Evolutionary conservation across 805 yeast genomes (phyloP).

Genomic region (Myxozyma nipponensis): DNA sequence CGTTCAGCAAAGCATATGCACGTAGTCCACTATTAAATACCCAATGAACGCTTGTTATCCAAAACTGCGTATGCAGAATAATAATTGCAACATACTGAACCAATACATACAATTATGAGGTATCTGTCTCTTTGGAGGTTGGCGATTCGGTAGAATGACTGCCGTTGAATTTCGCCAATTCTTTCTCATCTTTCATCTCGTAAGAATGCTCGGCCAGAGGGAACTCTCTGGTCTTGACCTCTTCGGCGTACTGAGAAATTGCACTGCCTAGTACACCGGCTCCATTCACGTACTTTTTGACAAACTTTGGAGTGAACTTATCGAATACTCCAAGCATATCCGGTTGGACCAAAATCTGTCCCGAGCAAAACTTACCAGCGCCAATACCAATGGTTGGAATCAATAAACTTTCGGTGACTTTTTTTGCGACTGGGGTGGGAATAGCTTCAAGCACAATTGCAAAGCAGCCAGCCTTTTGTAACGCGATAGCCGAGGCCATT

Average conservation of each 20-base stretch:
- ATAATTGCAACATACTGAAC: no score
- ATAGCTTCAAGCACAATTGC: slow-evolving; percentile 78
- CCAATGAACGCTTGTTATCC: no score
- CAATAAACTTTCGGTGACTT: slow-evolving; percentile 54
- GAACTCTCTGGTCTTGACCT: slow-evolving; percentile 53
- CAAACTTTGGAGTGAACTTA: slow-evolving; percentile 63
- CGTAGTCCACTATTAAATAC: no score
- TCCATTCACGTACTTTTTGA: slow-evolving; percentile 60
- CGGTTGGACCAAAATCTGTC: slow-evolving; percentile 85
- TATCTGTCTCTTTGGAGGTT: no score
- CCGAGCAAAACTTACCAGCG: slow-evolving; percentile 79
- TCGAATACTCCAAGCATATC: slow-evolving; percentile 71
- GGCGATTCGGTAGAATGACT: no score
- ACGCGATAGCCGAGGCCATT: slow-evolving; percentile 59
- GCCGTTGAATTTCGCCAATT: slow-evolving; percentile 48
- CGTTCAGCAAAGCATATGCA: no score
- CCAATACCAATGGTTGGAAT: slow-evolving; percentile 95
- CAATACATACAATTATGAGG: no score
- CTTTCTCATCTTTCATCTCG: slow-evolving; percentile 57
- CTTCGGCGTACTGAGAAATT: slow-evolving; percentile 51
- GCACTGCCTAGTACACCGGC: slow-evolving; percentile 50
- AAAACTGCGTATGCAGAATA: no score
- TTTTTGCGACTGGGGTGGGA: slow-evolving; percentile 65
- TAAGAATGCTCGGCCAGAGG: slow-evolving; percentile 70
- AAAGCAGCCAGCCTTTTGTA: slow-evolving; percentile 76